Base-by-base conservation (phyloP, 2,329 filamentous ascomycete genomes). In the Epichloe coenophiala region DNA sequence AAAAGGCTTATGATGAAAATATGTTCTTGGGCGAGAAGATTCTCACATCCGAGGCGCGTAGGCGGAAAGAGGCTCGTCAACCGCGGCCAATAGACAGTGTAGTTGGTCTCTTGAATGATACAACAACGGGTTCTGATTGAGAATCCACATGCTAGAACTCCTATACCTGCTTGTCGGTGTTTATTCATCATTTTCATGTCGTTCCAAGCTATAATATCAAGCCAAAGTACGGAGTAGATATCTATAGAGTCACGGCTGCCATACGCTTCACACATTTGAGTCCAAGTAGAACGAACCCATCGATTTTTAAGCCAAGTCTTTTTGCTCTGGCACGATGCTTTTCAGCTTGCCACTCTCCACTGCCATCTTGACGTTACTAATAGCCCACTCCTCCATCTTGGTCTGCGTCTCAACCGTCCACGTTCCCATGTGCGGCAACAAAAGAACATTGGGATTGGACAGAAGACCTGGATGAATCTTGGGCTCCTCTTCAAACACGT, bases 361-460 rank as follows among this genome's bases (percentile, higher is more conserved):
- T 1, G 81, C 86, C 56, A 72, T 67, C 21, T 74, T 71, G 35
- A 89, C 75, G 61, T 93, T 91, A 33, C 73, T 75, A 57, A 91
- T 82, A 39, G 79, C 76, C 81, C 82, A 88, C 60, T 81, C 75
- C 67, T 91, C 87, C 86, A 91, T 83, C 65, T 78, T 76, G 42
- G 67, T 70, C 63, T 76, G 71, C 6, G 77, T 79, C 68, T 80
- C 87, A 31, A 81, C 70, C 0, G 86, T 91, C 75, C 78, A 88
- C 0, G 88, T 94, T 0, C 88, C 88, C 85, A 94, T 86, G 65
- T 94, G 88, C 48, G 88, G 88, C 37, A 94, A 69, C 31, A 95
- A 72, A 59, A 91, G 72, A 21, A 87, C 86, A 57, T 80, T 77
- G 2, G 79, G 78, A 61, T 91, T 90, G 15, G 70, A 68, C 13